Percentiles rank a stretch among this genome's conserved stretches.
These are phyloP conservation scores for Pleurotus djamor DNA, from an alignment of 768 basidiomycete species.

Conservation along the genomic window DNA sequence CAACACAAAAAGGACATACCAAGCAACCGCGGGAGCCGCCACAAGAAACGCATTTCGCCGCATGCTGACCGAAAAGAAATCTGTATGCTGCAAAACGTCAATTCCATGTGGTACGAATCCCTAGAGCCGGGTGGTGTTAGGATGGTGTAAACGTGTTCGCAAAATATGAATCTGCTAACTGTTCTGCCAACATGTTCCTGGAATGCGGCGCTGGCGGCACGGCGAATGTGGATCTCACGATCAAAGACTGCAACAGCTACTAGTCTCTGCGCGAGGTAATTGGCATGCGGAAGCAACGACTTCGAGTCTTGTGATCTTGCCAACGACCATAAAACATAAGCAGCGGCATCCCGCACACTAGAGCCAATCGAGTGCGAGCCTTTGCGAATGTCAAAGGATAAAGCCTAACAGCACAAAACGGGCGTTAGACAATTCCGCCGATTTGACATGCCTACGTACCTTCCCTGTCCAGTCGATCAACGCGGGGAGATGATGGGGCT, in stretches of 20 bases:
- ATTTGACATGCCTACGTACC: constrained; percentile 36
- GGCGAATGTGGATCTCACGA: constrained; percentile 90
- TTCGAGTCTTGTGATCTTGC: constrained; percentile 72
- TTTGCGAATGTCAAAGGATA: constrained; percentile 90
- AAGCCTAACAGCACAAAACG: constrained; percentile 49
- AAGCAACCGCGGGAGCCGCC: constrained; percentile 84
- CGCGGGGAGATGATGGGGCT: constrained; percentile 51
- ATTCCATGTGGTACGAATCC: constrained; percentile 92
- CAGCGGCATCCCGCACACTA: constrained; percentile 90
- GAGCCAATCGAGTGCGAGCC: constrained; percentile 93
- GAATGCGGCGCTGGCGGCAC: constrained; percentile 96
- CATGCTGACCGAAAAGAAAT: constrained; percentile 93
- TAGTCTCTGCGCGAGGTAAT: constrained; percentile 64
- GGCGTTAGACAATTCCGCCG: not conserved
- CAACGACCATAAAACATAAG: constrained; percentile 94
- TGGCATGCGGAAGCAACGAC: constrained; percentile 58
- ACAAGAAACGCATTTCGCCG: constrained; percentile 81
- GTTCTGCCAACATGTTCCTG: constrained; percentile 96
- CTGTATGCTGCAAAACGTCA: constrained; percentile 86
- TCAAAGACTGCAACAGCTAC: constrained; percentile 86
- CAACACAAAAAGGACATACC: constrained; percentile 45
- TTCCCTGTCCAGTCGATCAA: constrained; percentile 81
- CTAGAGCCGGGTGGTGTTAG: constrained; percentile 35
- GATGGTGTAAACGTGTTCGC: not conserved
- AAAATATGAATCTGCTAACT: constrained; percentile 43